Conservation (phyloP, 2,329 filamentous ascomycete genomes). For the Hypoxylon sp. region DNA sequence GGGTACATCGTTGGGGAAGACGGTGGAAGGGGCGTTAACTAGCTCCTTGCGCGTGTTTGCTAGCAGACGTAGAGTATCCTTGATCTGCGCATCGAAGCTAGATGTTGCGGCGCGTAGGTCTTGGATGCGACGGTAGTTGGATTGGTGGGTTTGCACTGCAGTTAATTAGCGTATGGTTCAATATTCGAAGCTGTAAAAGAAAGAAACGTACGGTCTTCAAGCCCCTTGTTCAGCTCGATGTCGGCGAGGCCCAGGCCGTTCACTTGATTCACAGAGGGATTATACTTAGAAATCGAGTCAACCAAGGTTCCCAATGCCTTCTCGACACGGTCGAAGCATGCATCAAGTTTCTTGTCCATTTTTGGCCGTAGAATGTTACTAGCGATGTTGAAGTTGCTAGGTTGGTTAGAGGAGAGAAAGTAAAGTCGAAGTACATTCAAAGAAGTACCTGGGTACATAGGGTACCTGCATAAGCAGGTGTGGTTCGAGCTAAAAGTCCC, state of each 20-base stretch:
- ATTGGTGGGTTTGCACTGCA: slow-evolving; percentile 76
- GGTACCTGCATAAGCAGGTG: not conserved
- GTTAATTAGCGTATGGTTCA: not conserved
- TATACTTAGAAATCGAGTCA: slow-evolving; percentile 83
- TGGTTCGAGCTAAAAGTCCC: not conserved
- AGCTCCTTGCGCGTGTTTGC: slow-evolving; percentile 78
- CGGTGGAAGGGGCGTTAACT: slow-evolving; percentile 66
- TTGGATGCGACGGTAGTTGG: slow-evolving; percentile 74
- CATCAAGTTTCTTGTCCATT: slow-evolving; percentile 71
- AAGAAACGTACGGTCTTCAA: slow-evolving; percentile 66
- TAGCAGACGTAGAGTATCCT: slow-evolving; percentile 73
- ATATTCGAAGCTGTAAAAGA: not conserved
- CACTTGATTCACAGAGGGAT: slow-evolving; percentile 73
- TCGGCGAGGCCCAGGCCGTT: slow-evolving; percentile 77
- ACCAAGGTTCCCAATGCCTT: slow-evolving; percentile 73
- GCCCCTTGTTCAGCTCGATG: slow-evolving; percentile 68
- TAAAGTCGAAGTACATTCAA: not conserved
- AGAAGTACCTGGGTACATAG: not conserved
- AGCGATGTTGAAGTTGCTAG: not conserved
- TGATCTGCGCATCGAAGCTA: slow-evolving; percentile 75
- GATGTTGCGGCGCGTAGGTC: slow-evolving; percentile 72
- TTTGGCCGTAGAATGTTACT: slow-evolving; percentile 4
- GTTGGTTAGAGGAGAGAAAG: not conserved
- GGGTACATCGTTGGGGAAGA: slow-evolving; percentile 58
- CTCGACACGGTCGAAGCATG: slow-evolving; percentile 71